Conservation (phyloP, 179 eudicot genomes). For the Beta macrorhiza region DNA sequence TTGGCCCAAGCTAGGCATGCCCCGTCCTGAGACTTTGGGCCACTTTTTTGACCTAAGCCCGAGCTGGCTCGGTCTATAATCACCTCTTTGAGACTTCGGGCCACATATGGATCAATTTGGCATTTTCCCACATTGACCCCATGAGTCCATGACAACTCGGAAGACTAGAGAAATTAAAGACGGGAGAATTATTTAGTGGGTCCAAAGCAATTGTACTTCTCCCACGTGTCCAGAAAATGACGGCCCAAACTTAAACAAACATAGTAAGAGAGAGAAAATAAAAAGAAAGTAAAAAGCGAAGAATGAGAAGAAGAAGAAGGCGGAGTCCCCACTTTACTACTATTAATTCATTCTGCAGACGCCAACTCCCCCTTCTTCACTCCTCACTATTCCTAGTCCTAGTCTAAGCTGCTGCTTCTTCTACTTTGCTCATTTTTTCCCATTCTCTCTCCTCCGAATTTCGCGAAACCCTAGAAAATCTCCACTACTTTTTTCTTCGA, state of each 20-base stretch:
- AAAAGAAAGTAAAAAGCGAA: no score
- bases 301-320: not conserved
- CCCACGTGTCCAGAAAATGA: conserved; percentile 16
- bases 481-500: not conserved
- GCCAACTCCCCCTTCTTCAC: not conserved
- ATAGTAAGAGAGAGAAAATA: no score
- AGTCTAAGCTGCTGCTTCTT: not conserved
- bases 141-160: no score
- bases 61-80: no score
- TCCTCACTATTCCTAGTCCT: no score
- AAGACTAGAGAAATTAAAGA: no score
- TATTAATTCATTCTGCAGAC: not conserved
- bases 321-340: not conserved
- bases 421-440: not conserved
- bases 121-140: no score
- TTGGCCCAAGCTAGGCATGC: no score
- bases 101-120: no score
- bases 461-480: conserved; percentile 18
- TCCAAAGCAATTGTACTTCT: not conserved
- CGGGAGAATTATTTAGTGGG: not conserved
- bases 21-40: no score
- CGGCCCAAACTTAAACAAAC: not conserved
- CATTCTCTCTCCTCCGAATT: conserved; percentile 11
- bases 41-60: no score
- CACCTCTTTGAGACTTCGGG: no score